Evolutionary conservation across 2,329 filamentous ascomycete species (phyloP), one percentile per base, ranked within the genome.

Genomic region (Colletotrichum caudatum): DNA sequence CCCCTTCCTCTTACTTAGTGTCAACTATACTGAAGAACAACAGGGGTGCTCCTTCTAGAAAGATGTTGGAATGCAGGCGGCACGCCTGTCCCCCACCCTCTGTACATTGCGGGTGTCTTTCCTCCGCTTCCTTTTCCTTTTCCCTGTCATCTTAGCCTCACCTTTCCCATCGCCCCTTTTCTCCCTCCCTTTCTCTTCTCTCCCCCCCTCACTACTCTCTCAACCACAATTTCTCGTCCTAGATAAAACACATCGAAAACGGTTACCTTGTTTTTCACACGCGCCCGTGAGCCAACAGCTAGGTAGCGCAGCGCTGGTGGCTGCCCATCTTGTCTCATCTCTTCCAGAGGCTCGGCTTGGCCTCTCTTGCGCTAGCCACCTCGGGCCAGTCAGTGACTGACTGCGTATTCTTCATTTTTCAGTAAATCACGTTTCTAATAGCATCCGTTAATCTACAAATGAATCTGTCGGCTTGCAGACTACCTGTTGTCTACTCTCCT

Each of bases 1-100:
- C 14, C 60, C 54, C 54, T 64, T 33, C 61, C 20, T 29, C 20
- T 11, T 54, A n/a, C 53, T 41, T 18, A 18, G 39, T 39, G 18
- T 26, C 29, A 29, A 29, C 29, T 29, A 29, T 29, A 46, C 20
- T 54, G 29, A 23, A 18, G 18, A 46, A 33, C 23, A 60, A n/a
- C 69, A 60, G 65, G 65, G 69, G 58, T 64, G n/a, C n/a, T 56
- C 69, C 65, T 71, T 71, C 65, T 71, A 71, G 69, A 71, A 71
- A 56, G 26, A 9, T 39, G 48, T 53, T 69, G 65, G 64, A 71
- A 69, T 39, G 41, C 58, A 64, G 44, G 5, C 57, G 54, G 23
- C 58, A 68, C 23, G 60, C 61, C 62, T 41, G 56, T 26, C 33
- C 60, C 60, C 20, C 44, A 29, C 62, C 46, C 41, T 16, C 48